These are phyloP conservation scores for Hypomyces rosellus DNA, from an alignment of 2,329 filamentous ascomycete species.

Conservation along the genomic window DNA sequence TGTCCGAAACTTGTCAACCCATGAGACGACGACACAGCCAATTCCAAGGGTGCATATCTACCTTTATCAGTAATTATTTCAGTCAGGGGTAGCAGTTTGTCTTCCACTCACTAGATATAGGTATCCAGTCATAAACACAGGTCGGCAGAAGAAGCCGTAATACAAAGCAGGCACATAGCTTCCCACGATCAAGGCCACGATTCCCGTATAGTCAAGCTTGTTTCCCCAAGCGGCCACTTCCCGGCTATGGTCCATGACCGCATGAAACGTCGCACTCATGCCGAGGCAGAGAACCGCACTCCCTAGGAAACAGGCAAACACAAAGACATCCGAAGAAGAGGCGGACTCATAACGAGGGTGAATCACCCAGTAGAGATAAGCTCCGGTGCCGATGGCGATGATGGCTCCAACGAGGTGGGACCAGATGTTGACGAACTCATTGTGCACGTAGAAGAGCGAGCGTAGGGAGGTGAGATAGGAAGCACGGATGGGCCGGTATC, in stretches of 20 bases:
- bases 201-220: slow-evolving; percentile 90
- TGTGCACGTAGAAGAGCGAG: slow-evolving; percentile 51
- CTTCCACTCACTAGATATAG: slow-evolving; percentile 59
- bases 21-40: slow-evolving; percentile 70
- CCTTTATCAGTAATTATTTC: slow-evolving; percentile 10
- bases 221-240: slow-evolving; percentile 77
- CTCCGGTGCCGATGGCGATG: slow-evolving; percentile 44
- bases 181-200: slow-evolving; percentile 85
- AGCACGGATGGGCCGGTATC: slow-evolving; percentile 47
- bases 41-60: slow-evolving; percentile 72
- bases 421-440: slow-evolving; percentile 59
- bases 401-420: slow-evolving; percentile 60
- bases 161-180: slow-evolving; percentile 85
- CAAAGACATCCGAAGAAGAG: slow-evolving; percentile 56
- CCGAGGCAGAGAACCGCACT: slow-evolving; percentile 68
- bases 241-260: slow-evolving; percentile 77
- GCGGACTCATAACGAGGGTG: slow-evolving; percentile 61
- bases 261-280: slow-evolving; percentile 81
- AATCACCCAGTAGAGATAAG: slow-evolving; percentile 51
- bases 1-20: slow-evolving; percentile 77
- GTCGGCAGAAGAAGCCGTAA: slow-evolving; percentile 74
- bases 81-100: not conserved
- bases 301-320: slow-evolving; percentile 71
- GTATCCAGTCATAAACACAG: slow-evolving; percentile 61
- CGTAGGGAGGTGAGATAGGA: slow-evolving; percentile 40